phyloP scores from a whole-genome alignment of 805 yeast species.

The Lachancea dasiensis region DNA sequence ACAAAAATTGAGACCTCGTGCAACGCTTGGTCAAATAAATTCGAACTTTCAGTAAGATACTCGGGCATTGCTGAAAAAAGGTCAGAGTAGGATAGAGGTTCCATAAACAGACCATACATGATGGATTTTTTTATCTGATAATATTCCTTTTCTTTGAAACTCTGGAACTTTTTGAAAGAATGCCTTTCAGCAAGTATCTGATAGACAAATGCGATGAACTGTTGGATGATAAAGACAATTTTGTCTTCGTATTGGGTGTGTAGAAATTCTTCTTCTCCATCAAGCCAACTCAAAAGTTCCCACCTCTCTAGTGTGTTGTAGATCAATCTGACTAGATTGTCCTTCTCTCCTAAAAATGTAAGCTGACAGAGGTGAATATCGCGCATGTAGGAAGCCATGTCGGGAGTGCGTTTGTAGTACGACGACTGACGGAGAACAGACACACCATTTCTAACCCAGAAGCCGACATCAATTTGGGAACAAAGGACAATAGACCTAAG shows the following conservation, averaged over 20 bases:
- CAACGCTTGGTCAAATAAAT: conserved; percentile 44
- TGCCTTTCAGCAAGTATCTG: conserved; percentile 65
- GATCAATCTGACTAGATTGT: conserved; percentile 51
- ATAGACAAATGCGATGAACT: conserved; percentile 65
- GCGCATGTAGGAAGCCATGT: conserved; percentile 53
- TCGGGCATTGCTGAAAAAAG: conserved; percentile 35
- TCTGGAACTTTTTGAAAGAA: conserved; percentile 43
- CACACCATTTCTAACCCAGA: conserved; percentile 71
- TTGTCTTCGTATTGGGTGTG: conserved; percentile 45
- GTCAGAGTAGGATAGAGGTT: conserved; percentile 50
- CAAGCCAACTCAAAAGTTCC: conserved; percentile 49
- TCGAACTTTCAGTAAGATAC: conserved; percentile 32
- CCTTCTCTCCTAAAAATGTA: conserved; percentile 47
- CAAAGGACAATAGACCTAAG: conserved; percentile 55
- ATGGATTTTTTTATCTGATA: conserved; percentile 37
- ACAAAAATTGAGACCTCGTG: conserved; percentile 53
- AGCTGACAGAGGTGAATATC: conserved; percentile 72
- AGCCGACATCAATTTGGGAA: conserved; percentile 55
- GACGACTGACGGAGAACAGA: conserved; percentile 46
- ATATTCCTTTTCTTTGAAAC: conserved; percentile 27
- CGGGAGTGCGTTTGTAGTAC: conserved; percentile 43
- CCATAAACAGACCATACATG: conserved; percentile 45
- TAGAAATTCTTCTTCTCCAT: conserved; percentile 28
- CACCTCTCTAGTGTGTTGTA: conserved; percentile 50
- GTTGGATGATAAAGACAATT: conserved; percentile 65